Percentiles rank a stretch among this genome's conserved stretches.
Conservation (phyloP, 371 early-diverging fungal genomes). For the Mucor sp. region DNA sequence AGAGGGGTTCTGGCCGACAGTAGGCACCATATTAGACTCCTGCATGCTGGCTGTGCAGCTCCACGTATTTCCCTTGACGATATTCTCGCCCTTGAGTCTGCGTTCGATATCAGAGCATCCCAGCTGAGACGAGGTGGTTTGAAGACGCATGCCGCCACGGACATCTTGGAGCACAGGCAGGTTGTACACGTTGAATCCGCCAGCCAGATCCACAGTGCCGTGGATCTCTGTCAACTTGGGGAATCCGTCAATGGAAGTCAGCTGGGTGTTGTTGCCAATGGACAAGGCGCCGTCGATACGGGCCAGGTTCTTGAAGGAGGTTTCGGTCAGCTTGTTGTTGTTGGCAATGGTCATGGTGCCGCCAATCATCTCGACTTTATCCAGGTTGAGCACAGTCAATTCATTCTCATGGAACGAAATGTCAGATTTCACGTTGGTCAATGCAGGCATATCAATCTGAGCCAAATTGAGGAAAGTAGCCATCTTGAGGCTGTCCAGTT, state of each 20-base stretch:
- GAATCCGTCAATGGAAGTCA: conserved; percentile 52
- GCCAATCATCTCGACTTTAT: conserved; percentile 44
- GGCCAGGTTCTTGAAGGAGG: conserved; percentile 50
- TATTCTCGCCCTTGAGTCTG: conserved; percentile 37
- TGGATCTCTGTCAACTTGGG: conserved; percentile 45
- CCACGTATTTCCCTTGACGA: conserved; percentile 51
- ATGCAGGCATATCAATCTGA: conserved; percentile 34
- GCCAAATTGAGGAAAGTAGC: conserved; percentile 50
- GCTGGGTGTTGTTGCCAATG: conserved; percentile 60
- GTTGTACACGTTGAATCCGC: conserved; percentile 44
- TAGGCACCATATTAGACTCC: conserved; percentile 36
- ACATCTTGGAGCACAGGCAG: conserved; percentile 52
- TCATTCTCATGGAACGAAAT: conserved; percentile 60
- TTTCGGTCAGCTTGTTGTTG: conserved; percentile 49
- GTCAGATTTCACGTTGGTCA: conserved; percentile 38
- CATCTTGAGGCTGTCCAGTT: conserved; percentile 33
- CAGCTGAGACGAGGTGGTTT: conserved; percentile 42
- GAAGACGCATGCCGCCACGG: conserved; percentile 55
- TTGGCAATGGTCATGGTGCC: conserved; percentile 58
- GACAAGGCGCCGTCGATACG: conserved; percentile 57
- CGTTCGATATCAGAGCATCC: conserved; percentile 39
- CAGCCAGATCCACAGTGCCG: conserved; percentile 57
- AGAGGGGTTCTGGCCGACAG: conserved; percentile 35
- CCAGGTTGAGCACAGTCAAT: conserved; percentile 36
- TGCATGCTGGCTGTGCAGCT: conserved; percentile 46